These are phyloP conservation scores for Sarocladiaceae sp. DNA, from an alignment of 2,329 filamentous ascomycete genomes.

Conservation along the genomic window DNA sequence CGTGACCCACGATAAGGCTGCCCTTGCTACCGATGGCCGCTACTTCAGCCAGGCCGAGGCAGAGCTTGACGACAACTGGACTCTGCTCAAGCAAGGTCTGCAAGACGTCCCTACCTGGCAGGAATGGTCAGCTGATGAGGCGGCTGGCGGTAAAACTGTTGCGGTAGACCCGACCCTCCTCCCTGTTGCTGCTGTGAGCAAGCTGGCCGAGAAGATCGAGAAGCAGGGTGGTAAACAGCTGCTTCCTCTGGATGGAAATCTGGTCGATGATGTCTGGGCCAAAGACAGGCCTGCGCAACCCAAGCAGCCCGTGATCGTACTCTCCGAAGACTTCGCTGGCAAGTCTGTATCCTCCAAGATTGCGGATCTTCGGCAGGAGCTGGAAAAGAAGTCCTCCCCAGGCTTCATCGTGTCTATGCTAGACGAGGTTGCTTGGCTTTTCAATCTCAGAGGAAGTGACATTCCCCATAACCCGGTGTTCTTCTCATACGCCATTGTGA, in stretches of 20 bases:
- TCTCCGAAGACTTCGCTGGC: constrained; percentile 68
- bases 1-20: constrained; percentile 77
- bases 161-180: constrained; percentile 88
- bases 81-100: constrained; percentile 83
- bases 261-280: constrained; percentile 90
- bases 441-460: constrained; percentile 89
- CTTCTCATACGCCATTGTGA: constrained; percentile 91
- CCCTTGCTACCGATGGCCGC: constrained; percentile 87
- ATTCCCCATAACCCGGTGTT: constrained; percentile 98
- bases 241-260: constrained; percentile 68
- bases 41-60: constrained; percentile 96
- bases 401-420: constrained; percentile 92
- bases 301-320: constrained; percentile 66
- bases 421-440: constrained; percentile 97
- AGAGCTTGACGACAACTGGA: constrained; percentile 89
- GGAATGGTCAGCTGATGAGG: constrained; percentile 86
- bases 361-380: constrained; percentile 77
- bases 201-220: constrained; percentile 78
- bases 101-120: constrained; percentile 96
- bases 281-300: constrained; percentile 66
- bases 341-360: constrained; percentile 81
- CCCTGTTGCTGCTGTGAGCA: constrained; percentile 56
- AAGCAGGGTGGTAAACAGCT: constrained; percentile 77
- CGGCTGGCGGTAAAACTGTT: constrained; percentile 79
- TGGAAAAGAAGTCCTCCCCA: constrained; percentile 81